Evolutionary conservation across 306 rosid species (phyloP).

Genomic region (Spatholobus suberectus): DNA sequence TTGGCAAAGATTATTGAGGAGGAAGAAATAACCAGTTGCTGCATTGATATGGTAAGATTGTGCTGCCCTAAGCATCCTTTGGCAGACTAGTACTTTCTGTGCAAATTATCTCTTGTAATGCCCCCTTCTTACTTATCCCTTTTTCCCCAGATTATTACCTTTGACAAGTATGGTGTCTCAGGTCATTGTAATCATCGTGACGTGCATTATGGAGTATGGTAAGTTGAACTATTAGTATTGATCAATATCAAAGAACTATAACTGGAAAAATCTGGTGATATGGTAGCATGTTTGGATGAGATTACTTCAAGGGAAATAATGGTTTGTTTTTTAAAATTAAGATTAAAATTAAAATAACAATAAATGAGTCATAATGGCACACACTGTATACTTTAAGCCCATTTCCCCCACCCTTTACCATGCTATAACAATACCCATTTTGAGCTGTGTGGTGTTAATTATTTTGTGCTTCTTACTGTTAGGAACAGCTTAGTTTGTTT

Average conservation of each 20-base stretch:
- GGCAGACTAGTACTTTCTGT: background rate
- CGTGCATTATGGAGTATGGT: constrained; percentile 78
- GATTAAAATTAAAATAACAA: constrained; percentile 3
- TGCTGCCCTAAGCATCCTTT: constrained; percentile 38
- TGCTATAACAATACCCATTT: constrained; percentile 15
- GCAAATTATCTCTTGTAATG: background rate
- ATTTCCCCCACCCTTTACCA: background rate
- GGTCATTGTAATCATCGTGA: constrained; percentile 95
- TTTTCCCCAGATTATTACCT: constrained; percentile 76
- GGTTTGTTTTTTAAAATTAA: background rate
- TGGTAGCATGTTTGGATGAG: background rate
- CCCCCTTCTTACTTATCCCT: constrained; percentile 25
- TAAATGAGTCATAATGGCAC: constrained; percentile 6
- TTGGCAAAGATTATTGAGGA: constrained; percentile 64
- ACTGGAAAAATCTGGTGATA: constrained; percentile 11
- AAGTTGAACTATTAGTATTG: constrained; percentile 43
- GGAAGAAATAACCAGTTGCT: constrained; percentile 54
- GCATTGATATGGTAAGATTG: constrained; percentile 69
- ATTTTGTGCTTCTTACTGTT: constrained; percentile 16
- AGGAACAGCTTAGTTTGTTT: background rate
- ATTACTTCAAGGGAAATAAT: background rate
- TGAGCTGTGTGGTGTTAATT: background rate
- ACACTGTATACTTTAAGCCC: constrained; percentile 1
- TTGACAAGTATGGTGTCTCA: constrained; percentile 81
- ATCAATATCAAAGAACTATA: constrained; percentile 21